phyloP scores from a whole-genome alignment of 2,329 filamentous ascomycete genomes.

The Ceratocystis albifundus region DNA sequence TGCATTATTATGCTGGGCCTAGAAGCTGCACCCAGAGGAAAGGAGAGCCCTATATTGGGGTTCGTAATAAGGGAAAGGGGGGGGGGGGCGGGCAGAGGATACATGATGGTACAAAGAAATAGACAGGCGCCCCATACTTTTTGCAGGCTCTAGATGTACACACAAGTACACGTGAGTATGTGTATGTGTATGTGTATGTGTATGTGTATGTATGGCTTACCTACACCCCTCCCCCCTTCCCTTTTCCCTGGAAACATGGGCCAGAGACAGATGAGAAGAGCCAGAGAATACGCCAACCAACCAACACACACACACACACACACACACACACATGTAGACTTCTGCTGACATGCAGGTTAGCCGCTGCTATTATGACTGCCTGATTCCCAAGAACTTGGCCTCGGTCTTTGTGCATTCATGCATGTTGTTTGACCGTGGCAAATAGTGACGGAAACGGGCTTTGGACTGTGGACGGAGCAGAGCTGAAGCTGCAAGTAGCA shows the following conservation, averaged over 20 bases:
- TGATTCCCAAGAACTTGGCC: slow-evolving; percentile 9
- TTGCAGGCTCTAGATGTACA: not conserved
- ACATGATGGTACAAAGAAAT: not conserved
- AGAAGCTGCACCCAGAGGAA: not conserved
- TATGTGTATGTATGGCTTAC: not conserved
- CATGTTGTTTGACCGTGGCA: too few relatives aligned
- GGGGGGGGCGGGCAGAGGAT: not conserved
- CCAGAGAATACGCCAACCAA: too few relatives aligned
- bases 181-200: too few relatives aligned
- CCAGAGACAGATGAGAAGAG: too few relatives aligned
- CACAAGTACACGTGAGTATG: not conserved
- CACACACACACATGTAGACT: not conserved
- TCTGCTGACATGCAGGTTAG: not conserved
- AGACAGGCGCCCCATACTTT: not conserved
- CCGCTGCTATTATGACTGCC: not conserved
- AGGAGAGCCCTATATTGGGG: slow-evolving; percentile 6
- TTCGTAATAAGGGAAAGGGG: not conserved
- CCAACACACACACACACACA: too few relatives aligned
- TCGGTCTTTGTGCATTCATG: not conserved
- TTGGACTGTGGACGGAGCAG: not conserved
- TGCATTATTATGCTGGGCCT: too few relatives aligned
- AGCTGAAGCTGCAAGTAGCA: too few relatives aligned
- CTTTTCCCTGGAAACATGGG: too few relatives aligned
- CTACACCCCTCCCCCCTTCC: too few relatives aligned
- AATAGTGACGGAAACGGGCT: too few relatives aligned